Evolutionary conservation across 2,329 filamentous ascomycete species (phyloP), one percentile per base, ranked within the genome.

Genomic region (Scleromitrula shiraiana): DNA sequence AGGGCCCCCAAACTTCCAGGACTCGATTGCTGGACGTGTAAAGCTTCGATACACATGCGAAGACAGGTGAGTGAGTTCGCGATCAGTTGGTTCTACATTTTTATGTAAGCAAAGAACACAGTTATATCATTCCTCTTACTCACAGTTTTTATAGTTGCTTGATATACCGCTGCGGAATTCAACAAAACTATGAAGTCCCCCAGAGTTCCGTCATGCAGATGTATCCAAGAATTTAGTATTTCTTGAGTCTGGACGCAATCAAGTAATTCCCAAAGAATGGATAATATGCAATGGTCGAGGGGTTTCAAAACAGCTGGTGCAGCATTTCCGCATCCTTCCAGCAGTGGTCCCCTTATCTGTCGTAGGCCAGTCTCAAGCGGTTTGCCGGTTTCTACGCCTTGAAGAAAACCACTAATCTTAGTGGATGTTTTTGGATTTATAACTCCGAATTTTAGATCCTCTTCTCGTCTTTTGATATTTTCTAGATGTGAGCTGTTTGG

Each of bases 51-150:
- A 24, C 48, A 57, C 14, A 20, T 50, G 9, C 55, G 50, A 33
- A 57, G 43, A 39, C 55, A 56, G 12, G 51, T 53, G 2, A 57
- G 37, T n/a, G 55, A 53, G 23, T 56, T 49, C 6, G 55, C 48
- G 33, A 56, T 54, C 8, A 57, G n/a, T 39, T 53, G 50, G n/a
- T 57, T 45, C 53, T 57, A 32, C 7, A 29, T 6, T 20, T 29
- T 37, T 4, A 40, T 2, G 17, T 49, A 12, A 49, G 46, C 33
- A 15, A 14, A 4, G 20, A 6, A n/a, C 17, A 17, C 14, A 24
- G 14, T n/a, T 3, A 23, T 22, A 10, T 2, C n/a, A 19, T 10
- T 19, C n/a, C 9, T 19, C 5, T 10, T 19, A 24, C 46, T 38
- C 26, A 49, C 40, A 30, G 24, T 49, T 9, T 26, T 32, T 23